A percentile compares a stretch with the other conserved stretches of the same genome.
Conservation (phyloP, 495 filamentous ascomycete genomes). For the Aspergillus indologenus region DNA sequence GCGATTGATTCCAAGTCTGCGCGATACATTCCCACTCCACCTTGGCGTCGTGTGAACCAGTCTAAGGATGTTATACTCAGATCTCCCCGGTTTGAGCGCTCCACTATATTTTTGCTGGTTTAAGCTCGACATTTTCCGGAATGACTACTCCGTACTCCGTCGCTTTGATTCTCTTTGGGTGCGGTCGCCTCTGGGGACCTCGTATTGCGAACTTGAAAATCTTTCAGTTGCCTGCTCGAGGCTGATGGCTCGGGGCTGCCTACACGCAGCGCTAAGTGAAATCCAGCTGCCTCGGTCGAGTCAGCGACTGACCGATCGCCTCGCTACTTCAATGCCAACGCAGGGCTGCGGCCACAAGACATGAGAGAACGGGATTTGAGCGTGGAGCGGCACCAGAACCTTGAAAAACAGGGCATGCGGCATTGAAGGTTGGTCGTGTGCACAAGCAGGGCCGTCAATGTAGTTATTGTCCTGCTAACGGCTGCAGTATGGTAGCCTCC, state of each 20-base stretch:
- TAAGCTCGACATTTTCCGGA: not conserved
- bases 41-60: not conserved
- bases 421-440: not conserved
- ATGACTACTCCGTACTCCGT: not conserved
- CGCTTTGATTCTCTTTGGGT: not conserved
- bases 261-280: not conserved
- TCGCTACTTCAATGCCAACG: not conserved
- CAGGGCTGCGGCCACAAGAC: not conserved
- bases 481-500: not conserved
- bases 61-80: not conserved
- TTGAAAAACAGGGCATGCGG: not conserved
- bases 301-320: not conserved
- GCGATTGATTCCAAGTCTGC: not conserved
- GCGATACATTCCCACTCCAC: not conserved
- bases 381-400: not conserved
- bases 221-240: constrained; percentile 3
- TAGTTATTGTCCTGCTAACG: not conserved
- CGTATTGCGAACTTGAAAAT: not conserved
- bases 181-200: not conserved
- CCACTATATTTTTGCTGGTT: not conserved
- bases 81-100: not conserved
- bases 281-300: not conserved
- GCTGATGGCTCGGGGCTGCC: not conserved
- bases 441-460: not conserved
- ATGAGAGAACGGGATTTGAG: not conserved